Evolutionary conservation across 768 basidiomycete genomes (phyloP).

Genomic region (Holtermanniella nyarrowii): DNA sequence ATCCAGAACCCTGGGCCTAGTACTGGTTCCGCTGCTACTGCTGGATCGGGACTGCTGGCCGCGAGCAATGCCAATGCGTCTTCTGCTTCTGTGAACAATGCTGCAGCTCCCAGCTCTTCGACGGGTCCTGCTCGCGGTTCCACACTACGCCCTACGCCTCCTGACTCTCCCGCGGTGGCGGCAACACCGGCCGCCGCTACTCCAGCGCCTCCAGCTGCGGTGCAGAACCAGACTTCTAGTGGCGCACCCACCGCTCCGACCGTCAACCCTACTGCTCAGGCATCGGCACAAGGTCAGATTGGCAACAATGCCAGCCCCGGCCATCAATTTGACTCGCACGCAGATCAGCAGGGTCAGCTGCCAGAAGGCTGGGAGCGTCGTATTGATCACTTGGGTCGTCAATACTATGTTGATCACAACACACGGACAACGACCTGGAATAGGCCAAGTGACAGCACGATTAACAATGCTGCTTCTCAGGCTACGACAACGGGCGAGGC

Average conservation of each 20-base stretch:
- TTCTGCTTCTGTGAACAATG: constrained; percentile 42
- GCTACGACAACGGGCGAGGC: constrained; percentile 38
- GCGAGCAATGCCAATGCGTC: constrained; percentile 20
- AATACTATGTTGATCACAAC: constrained; percentile 98
- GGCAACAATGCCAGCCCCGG: constrained; percentile 49
- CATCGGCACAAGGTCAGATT: constrained; percentile 34
- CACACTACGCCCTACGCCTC: constrained; percentile 19
- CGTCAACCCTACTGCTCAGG: constrained; percentile 34
- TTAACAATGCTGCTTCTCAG: constrained; percentile 54
- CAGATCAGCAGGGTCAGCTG: constrained; percentile 85
- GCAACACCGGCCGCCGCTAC: constrained; percentile 10
- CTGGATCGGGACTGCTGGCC: constrained; percentile 11
- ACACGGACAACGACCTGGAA: constrained; percentile 97
- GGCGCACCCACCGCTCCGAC: constrained; percentile 44
- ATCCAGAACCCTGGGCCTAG: constrained; percentile 67
- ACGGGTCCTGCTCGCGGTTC: constrained; percentile 12
- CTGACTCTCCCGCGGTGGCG: constrained; percentile 13
- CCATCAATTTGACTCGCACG: constrained; percentile 69
- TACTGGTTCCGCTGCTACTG: constrained; percentile 40
- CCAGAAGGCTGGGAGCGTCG: constrained; percentile 94
- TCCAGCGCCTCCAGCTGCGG: constrained; percentile 21
- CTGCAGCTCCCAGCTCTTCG: constrained; percentile 45
- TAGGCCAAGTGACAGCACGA: constrained; percentile 67
- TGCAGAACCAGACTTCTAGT: constrained; percentile 42
- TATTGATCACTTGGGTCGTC: constrained; percentile 87